Evolutionary conservation across 2,329 filamentous ascomycete genomes (phyloP).

Genomic region (Botrytis porri): DNA sequence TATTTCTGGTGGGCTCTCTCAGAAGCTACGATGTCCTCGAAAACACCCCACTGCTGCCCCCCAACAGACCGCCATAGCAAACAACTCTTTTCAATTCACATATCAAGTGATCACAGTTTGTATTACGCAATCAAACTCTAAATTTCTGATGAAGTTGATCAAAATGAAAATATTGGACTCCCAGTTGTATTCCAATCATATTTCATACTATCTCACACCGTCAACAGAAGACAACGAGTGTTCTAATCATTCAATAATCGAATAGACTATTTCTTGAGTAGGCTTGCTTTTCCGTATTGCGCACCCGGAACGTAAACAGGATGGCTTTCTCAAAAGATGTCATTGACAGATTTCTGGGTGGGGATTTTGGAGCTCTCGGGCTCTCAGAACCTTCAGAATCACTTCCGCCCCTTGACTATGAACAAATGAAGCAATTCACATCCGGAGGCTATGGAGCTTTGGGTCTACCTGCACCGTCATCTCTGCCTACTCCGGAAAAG

Average conservation of each 20-base stretch:
- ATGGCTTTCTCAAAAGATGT: neutral
- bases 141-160: neutral
- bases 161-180: too few species aligned
- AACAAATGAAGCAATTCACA: too few species aligned
- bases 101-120: neutral
- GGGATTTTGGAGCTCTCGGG: neutral
- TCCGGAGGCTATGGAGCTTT: neutral
- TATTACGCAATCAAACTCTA: neutral
- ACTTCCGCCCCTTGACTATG: neutral
- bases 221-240: neutral
- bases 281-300: neutral
- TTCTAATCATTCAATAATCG: neutral
- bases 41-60: too few species aligned
- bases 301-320: neutral
- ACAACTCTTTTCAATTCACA: too few species aligned
- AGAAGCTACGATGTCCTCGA: too few species aligned
- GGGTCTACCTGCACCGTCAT: neutral
- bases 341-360: neutral
- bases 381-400: neutral
- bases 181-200: neutral
- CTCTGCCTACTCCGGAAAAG: constrained; percentile 13
- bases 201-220: neutral
- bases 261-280: neutral
- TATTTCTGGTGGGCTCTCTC: too few species aligned
- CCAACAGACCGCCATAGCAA: too few species aligned